Base-by-base conservation (phyloP, 2,329 filamentous ascomycete species). In the Dactylellina cionopaga region DNA sequence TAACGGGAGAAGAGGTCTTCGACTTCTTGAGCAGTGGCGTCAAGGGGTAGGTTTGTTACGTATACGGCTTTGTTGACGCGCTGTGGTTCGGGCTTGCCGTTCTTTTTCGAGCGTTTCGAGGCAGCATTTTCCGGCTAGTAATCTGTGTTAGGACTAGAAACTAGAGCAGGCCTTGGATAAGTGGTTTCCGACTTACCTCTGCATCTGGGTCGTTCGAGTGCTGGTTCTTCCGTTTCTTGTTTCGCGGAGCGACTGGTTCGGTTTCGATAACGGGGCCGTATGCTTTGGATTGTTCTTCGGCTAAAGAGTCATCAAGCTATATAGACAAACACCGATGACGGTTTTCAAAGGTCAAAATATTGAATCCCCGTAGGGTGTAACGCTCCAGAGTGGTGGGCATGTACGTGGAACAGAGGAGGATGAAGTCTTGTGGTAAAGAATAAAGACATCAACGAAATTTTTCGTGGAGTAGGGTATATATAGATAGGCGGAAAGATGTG, bases 31-130 rank as follows among this genome's bases (percentile, higher is more conserved):
- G 89, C 83, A 0, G 90, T 91, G 43, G 88, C 90, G 79, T 98
- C 92, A 37, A 84, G 81, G 0, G 95, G 96, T 2, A 99, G 86
- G 10, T 91, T 92, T 3, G 92, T 96, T 49, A 97, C 90, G 82
- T 94, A 99, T 75, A 99, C 87, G 41, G 94, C 94, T 4, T 91
- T 96, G 80, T 97, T 98, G 76, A 93, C 84, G 63, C 81, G 81
- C 27, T 71, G 52, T 75, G 74, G 60, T 74, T 74, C 52, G 52
- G 69, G 17, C 60, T 76, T 77, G 44, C 72, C 47, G 60, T 76
- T 27, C 79, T 78, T 75, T 82, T 83, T 76, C 81, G 72, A 77
- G 82, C 13, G 76, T 75, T 70, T 82, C 81, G 37, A 75, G 75
- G 33, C 76, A 74, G 58, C 79, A 82, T 65, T 81, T 82, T 83